These are phyloP conservation scores for Dendrocalamus latiflorus DNA, from an alignment of 202 grass and related monocot genomes.

Conservation along the genomic window DNA sequence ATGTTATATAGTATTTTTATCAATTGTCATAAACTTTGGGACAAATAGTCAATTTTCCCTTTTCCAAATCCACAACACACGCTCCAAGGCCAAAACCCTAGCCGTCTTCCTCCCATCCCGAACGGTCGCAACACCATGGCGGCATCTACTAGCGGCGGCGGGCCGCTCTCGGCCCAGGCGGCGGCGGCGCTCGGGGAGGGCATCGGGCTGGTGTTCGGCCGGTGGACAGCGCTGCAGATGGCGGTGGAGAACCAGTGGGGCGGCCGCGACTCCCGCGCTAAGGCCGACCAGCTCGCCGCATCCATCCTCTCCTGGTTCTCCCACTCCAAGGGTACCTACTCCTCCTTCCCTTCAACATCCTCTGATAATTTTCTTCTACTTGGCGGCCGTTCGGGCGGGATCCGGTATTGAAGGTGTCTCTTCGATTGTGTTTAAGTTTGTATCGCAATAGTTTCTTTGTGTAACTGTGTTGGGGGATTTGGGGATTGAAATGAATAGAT, in stretches of 20 bases:
- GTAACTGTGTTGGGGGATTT: not conserved
- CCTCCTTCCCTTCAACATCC: not conserved
- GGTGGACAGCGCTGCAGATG: conserved; percentile 90
- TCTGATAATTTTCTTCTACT: not conserved
- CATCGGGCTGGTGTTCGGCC: conserved; percentile 53
- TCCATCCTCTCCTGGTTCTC: conserved; percentile 63
- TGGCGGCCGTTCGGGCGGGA: not conserved
- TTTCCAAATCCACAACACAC: too few species aligned
- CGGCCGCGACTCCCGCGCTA: too few species aligned
- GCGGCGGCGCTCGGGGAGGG: conserved; percentile 46
- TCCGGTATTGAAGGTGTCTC: not conserved
- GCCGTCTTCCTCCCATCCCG: not conserved
- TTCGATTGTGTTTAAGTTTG: not conserved
- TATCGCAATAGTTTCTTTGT: not conserved
- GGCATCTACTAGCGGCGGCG: conserved; percentile 19
- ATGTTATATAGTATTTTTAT: too few species aligned
- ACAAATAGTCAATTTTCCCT: too few species aligned
- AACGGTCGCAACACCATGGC: conserved; percentile 11
- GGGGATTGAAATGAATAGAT: not conserved
- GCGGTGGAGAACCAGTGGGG: conserved; percentile 88
- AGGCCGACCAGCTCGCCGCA: conserved; percentile 56
- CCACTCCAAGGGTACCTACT: conserved; percentile 44
- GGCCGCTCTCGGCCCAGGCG: conserved; percentile 36
- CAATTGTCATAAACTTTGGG: too few species aligned
- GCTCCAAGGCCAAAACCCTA: conserved; percentile 7